phyloP scores from a whole-genome alignment of 2,329 filamentous ascomycete species.

The Ophiostoma angusticollis region DNA sequence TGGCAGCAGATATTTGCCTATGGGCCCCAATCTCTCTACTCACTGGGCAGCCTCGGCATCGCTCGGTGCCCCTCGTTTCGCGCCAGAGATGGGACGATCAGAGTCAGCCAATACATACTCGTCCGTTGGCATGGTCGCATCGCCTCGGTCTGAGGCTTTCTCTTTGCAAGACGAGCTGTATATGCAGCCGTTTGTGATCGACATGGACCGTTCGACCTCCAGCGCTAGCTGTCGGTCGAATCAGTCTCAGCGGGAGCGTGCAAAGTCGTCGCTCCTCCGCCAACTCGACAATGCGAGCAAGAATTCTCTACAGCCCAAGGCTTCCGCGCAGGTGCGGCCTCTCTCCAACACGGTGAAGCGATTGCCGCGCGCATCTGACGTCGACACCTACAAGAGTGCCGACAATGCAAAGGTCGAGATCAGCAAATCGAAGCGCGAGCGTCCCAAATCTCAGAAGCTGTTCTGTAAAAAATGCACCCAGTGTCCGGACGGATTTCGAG shows the following conservation, averaged over 20 bases:
- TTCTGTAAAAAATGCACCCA: constrained; percentile 59
- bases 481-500: constrained; percentile 67
- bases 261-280: constrained; percentile 33
- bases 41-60: background rate
- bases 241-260: constrained; percentile 32
- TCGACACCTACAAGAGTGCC: constrained; percentile 19
- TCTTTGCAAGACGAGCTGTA: background rate
- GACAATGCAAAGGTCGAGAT: constrained; percentile 33
- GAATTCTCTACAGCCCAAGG: constrained; percentile 32
- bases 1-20: constrained; percentile 24
- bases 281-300: constrained; percentile 30
- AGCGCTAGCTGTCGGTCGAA: constrained; percentile 35
- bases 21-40: too few species aligned
- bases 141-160: background rate
- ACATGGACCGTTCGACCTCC: constrained; percentile 33
- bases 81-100: background rate
- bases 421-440: constrained; percentile 34
- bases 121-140: constrained; percentile 16
- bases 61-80: constrained; percentile 16
- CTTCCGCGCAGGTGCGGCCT: constrained; percentile 14
- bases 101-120: constrained; percentile 11
- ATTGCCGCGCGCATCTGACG: constrained; percentile 11
- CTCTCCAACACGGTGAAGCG: background rate
- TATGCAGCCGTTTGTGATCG: background rate
- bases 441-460: constrained; percentile 59